phyloP scores from a whole-genome alignment of 164 flowering plant species.

The Kalanchoe fedtschenkoi region DNA sequence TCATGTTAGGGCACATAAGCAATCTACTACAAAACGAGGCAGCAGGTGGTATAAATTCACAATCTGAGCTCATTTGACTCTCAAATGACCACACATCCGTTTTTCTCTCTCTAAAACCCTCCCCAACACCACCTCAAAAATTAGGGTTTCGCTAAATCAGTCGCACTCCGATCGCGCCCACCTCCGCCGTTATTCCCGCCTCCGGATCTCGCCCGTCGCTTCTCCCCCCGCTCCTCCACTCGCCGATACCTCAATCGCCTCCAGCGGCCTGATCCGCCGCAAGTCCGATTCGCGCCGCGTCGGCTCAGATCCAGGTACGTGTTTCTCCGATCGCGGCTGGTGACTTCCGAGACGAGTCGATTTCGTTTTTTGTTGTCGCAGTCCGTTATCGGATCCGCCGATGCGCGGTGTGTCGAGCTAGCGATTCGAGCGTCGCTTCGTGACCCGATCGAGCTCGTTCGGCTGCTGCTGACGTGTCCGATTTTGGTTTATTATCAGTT shows the following conservation, averaged over 20 bases:
- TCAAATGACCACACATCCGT: neutral
- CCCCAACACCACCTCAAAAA: neutral
- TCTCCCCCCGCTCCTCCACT: neutral
- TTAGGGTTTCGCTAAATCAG: conserved; percentile 4
- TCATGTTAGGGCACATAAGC: neutral
- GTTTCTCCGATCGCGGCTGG: neutral
- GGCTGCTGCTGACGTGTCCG: neutral
- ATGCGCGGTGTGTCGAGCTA: neutral
- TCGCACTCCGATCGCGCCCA: neutral
- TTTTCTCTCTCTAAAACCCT: conserved; percentile 5
- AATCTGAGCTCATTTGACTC: neutral
- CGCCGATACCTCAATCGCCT: neutral
- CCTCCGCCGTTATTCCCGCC: neutral
- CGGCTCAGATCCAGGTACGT: conserved; percentile 2
- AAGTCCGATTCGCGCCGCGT: no score
- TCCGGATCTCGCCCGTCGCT: neutral
- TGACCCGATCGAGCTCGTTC: neutral
- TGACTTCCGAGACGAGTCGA: neutral
- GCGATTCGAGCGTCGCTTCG: neutral
- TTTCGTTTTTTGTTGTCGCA: neutral
- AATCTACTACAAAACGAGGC: neutral
- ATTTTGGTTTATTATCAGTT: neutral
- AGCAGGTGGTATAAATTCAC: neutral
- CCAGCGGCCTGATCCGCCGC: neutral
- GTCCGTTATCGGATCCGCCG: neutral